Evolutionary conservation across 2,329 filamentous ascomycete species (phyloP), one percentile per base, ranked within the genome.

Genomic region (Claviceps capensis): DNA sequence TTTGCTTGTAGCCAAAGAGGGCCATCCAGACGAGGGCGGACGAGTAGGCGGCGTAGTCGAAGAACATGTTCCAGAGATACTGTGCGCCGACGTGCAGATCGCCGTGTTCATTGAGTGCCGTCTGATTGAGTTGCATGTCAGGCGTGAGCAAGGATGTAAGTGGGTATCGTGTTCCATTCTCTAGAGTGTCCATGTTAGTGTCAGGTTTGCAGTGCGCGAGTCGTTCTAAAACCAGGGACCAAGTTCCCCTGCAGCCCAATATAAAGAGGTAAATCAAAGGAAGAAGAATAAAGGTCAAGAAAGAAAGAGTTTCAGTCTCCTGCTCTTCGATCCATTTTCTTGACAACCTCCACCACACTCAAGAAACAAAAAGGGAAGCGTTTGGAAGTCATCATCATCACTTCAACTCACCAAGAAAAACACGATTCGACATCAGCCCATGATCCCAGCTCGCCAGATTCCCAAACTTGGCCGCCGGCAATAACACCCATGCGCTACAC

Each of bases 381-480:
- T 8, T 30, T 30, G 26, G 8, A 30, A 9, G 26, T 30, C 26
- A 30, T 30, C 4, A 34, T 30, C 26, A 30, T 30, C 4, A 34
- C 30, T 34, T 34, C 30, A 11, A 36, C 59, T 37, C 52, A 64
- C 63, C 49, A 9, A 71, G 66, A 49, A 78, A 74, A 2, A 79
- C 64, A 14, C 70, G 68, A 58, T 82, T 82, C 1, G 76, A 77
- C 78, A 81, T 82, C 37, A 82, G 64, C 4, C 71, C 66, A 50
- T 75, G 67, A 22, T 77, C 68, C 63, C 73, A 81, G 3, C 66
- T 65, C 8, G 73, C 74, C 2, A 82, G 59, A 0, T 70, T 69
- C 2, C 79, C 78, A 65, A 72, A 82, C 59, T 81, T 81, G 1
- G 78, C 77, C 6, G 73, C 72, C 1, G 79, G 79, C 17, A 82